These are phyloP conservation scores for Marvania coccoides DNA, from an alignment of 139 green algal species.

Conservation along the genomic window DNA sequence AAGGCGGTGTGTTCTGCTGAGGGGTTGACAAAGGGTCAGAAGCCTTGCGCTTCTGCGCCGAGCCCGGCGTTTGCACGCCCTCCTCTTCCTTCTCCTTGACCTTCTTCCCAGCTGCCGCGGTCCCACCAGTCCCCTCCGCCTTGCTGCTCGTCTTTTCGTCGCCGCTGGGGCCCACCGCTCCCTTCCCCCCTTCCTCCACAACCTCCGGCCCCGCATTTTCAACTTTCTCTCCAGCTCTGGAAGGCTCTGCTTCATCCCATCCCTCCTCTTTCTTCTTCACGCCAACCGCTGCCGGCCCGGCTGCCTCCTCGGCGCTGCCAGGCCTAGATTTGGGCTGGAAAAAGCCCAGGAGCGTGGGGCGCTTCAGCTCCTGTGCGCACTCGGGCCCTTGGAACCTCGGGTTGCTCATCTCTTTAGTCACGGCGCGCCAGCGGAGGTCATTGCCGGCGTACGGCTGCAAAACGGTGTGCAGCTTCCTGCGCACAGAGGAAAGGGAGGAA, in stretches of 20 bases:
- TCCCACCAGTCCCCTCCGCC: not conserved
- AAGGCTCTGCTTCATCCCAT: not conserved
- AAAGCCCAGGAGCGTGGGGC: conserved; percentile 23
- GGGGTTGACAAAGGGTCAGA: not conserved
- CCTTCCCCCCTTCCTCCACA: not conserved
- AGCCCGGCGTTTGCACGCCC: not conserved
- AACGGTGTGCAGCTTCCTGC: conserved; percentile 19
- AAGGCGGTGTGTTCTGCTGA: not conserved
- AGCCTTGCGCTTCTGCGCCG: not conserved
- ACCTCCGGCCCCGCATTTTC: not conserved
- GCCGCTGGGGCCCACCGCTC: not conserved
- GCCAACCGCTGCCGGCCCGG: not conserved
- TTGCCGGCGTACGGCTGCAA: conserved; percentile 46
- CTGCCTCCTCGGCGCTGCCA: not conserved
- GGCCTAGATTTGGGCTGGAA: conserved; percentile 11
- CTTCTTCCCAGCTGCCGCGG: not conserved
- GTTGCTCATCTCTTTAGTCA: conserved; percentile 57
- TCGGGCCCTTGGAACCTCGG: conserved; percentile 42
- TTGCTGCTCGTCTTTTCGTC: not conserved
- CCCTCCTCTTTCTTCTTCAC: too few species aligned
- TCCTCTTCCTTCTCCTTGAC: not conserved
- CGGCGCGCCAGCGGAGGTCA: conserved; percentile 60
- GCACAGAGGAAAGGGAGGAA: not conserved
- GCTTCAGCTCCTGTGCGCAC: conserved; percentile 42
- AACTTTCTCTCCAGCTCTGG: not conserved